Evolutionary conservation across 1,284 basidiomycete genomes (phyloP).

Genomic region (Sphagnurus paluster): DNA sequence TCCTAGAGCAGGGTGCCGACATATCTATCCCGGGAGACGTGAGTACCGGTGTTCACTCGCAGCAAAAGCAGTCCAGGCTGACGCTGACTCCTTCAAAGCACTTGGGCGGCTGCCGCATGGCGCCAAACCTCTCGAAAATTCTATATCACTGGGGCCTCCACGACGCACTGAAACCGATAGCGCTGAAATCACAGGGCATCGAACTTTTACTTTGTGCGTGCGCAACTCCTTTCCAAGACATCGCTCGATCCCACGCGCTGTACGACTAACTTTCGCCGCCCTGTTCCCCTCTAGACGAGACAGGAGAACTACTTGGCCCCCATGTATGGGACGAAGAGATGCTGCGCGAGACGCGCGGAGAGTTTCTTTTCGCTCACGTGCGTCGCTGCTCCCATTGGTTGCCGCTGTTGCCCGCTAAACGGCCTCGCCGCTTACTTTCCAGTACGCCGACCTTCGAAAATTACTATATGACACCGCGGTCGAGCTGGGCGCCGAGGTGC

Average conservation of each 20-base stretch:
- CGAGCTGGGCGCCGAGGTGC: conserved; percentile 42
- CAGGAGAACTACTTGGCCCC: conserved; percentile 48
- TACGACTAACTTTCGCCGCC: neutral
- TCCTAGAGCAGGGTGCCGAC: conserved; percentile 54
- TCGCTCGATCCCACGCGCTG: too few species aligned
- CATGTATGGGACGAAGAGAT: conserved; percentile 57
- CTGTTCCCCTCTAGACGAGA: conserved; percentile 28
- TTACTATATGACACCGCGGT: conserved; percentile 47
- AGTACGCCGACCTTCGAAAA: conserved; percentile 42
- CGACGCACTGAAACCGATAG: conserved; percentile 32
- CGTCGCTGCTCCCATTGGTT: conserved; percentile 22
- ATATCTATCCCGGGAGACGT: conserved; percentile 26
- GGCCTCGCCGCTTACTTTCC: neutral
- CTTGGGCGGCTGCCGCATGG: conserved; percentile 47
- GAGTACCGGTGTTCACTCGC: conserved; percentile 1
- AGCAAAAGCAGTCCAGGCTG: too few species aligned
- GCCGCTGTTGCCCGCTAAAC: neutral
- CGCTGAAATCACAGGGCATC: conserved; percentile 38
- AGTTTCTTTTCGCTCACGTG: conserved; percentile 53
- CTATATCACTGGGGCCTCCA: conserved; percentile 56
- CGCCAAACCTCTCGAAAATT: conserved; percentile 59
- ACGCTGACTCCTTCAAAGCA: conserved; percentile 7
- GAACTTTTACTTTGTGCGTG: conserved; percentile 39
- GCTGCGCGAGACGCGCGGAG: conserved; percentile 52
- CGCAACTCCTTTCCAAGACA: too few species aligned